Evolutionary conservation across 225 moss, liverwort and hornwort species (phyloP).

Genomic region (Antitrichia curtipendula): DNA sequence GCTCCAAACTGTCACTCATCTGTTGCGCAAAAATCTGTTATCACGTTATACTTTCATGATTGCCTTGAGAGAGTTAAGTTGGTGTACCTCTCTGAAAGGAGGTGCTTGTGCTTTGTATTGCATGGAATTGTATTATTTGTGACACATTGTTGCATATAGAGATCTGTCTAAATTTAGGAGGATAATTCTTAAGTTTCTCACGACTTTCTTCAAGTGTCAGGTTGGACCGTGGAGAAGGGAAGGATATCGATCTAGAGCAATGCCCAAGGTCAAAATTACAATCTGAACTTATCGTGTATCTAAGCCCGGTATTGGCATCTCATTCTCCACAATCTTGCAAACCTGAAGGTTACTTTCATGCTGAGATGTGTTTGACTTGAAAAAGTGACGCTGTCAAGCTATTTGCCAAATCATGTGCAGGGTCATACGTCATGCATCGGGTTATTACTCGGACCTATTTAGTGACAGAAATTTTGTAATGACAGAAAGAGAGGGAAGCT

Average conservation of each 20-base stretch:
- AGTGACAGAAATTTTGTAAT: conserved; percentile 6
- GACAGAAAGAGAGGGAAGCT: conserved; percentile 62
- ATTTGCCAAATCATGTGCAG: neutral
- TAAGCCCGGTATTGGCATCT: conserved; percentile 62
- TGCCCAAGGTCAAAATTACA: conserved; percentile 58
- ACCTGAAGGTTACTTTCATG: neutral
- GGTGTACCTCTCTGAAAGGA: neutral
- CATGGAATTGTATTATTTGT: neutral
- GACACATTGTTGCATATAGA: neutral
- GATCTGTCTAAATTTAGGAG: neutral
- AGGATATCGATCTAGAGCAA: conserved; percentile 49
- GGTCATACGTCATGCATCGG: neutral
- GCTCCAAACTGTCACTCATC: neutral
- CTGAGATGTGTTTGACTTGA: neutral
- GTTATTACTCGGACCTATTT: neutral
- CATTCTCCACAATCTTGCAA: neutral
- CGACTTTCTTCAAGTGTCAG: conserved; percentile 14
- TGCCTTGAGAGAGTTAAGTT: neutral
- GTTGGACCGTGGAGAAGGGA: conserved; percentile 82
- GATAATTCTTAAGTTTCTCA: neutral
- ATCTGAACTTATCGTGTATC: conserved; percentile 52
- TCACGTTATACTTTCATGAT: neutral
- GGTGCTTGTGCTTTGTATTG: neutral
- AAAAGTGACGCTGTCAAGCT: neutral
- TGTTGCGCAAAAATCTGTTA: neutral